phyloP scores from a whole-genome alignment of 345 rosid species.

The Brassica rapa region DNA sequence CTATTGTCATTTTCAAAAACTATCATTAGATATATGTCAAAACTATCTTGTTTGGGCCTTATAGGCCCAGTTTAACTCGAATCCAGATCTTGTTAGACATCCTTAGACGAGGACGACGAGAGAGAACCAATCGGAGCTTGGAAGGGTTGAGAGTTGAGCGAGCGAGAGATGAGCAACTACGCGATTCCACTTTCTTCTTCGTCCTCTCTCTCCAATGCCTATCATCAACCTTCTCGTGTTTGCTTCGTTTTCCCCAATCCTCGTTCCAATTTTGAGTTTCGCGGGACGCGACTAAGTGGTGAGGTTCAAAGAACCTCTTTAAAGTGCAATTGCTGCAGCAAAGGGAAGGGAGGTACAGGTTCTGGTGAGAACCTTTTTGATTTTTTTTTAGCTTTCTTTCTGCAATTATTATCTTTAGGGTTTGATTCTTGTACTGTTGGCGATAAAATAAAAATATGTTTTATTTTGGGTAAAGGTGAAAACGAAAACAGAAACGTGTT shows the following conservation, averaged over 20 bases:
- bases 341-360: constrained; percentile 38
- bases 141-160: background rate
- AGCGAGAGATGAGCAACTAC: background rate
- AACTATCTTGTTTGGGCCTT: background rate
- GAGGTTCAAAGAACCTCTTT: constrained; percentile 29
- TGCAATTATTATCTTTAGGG: background rate
- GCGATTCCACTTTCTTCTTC: background rate
- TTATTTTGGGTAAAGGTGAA: constrained; percentile 53
- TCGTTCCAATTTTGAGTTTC: constrained; percentile 34
- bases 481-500: constrained; percentile 60
- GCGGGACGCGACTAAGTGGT: constrained; percentile 20
- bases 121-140: background rate
- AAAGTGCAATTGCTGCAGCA: constrained; percentile 43
- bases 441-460: background rate
- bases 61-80: background rate
- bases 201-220: constrained; percentile 12
- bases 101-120: background rate
- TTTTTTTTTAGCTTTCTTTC: background rate
- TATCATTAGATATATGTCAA: too few species aligned
- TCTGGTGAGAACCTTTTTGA: constrained; percentile 38
- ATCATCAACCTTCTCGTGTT: constrained; percentile 14
- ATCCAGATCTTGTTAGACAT: background rate
- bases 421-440: background rate
- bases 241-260: background rate
- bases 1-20: too few species aligned